Percentiles rank a stretch among this genome's conserved stretches.
Evolutionary conservation across 176 grass and related monocot genomes (phyloP).

Genomic region (Panicum miliaceum): DNA sequence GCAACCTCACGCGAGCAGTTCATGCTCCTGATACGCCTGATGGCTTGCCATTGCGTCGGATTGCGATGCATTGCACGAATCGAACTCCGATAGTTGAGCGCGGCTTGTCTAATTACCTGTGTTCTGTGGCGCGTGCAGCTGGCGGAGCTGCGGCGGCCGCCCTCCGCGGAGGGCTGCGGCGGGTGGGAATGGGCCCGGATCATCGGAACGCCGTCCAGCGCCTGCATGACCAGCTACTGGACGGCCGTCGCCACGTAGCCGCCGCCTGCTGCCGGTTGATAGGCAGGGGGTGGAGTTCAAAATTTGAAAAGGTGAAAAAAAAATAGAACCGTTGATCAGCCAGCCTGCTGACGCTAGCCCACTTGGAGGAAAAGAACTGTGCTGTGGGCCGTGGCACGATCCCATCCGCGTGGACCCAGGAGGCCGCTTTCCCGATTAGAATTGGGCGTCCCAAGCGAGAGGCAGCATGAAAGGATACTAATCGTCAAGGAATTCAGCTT

Average conservation of each 20-base stretch:
- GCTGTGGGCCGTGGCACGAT: not conserved
- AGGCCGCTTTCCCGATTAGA: not conserved
- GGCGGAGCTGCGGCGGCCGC: slow-evolving; percentile 72
- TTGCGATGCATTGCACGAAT: not conserved
- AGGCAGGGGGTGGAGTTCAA: not conserved
- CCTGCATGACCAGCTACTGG: slow-evolving; percentile 86
- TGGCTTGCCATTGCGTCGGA: not conserved
- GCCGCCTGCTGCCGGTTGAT: not conserved
- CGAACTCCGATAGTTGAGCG: no score
- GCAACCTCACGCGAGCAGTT: not conserved
- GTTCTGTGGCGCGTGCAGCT: slow-evolving; percentile 52
- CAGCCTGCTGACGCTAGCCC: not conserved
- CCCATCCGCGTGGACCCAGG: not conserved
- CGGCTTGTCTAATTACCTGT: not conserved
- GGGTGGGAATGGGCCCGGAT: slow-evolving; percentile 79
- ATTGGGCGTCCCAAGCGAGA: not conserved
- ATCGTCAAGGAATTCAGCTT: not conserved
- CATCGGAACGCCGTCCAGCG: slow-evolving; percentile 80
- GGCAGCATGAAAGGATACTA: not conserved
- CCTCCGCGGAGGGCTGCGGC: slow-evolving; percentile 41
- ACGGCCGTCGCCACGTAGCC: slow-evolving; percentile 77
- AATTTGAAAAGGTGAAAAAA: not conserved
- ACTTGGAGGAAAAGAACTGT: not conserved
- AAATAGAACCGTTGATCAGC: not conserved
- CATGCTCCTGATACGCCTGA: not conserved